Evolutionary conservation across 805 yeast genomes (phyloP), one percentile per base, ranked within the genome.

Genomic region (Saturnispora dispora): DNA sequence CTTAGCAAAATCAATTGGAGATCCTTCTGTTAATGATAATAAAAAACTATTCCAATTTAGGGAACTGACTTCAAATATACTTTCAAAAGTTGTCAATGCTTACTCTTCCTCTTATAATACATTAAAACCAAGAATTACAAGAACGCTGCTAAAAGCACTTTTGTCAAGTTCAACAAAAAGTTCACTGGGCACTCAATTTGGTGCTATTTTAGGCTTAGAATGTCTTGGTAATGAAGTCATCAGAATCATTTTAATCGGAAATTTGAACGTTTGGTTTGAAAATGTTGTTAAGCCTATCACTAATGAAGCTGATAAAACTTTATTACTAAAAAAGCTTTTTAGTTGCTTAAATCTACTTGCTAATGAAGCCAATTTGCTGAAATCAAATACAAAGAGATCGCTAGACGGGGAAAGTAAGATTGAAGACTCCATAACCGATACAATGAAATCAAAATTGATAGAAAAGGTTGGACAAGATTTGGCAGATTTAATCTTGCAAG

Each of bases 61-160:
- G 56, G 96, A 87, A 60, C 83, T 88, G 63, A 90, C 98, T 1
- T 88, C 96, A 0, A 79, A 89, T 36, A 72, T 93, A 54, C 72
- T 93, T 23, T 83, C 83, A 47, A 85, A 85, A 58, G 83, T 93
- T n/a, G 78, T 89, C 55, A 73, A 76, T 48, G 79, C 82, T 30
- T 93, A 85, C 66, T 95, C 95, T 33, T 82, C 86, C 46, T 81
- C 91, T 1, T 90, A 91, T 64, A 82, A 91, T 22, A 85, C 97
- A 1, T 74, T 93, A 58, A 87, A 88, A 61, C 96, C 98, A 30
- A 78, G 98, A 57, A 91, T 93, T 4, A 89, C 97, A 6, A 77
- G 99, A 64, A 95, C 99, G 1, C 71, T 95, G 51, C 72, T 95
- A 54, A 82, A 95, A 61, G 97, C 97, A 0, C 85, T 95, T 58